Conservation (phyloP, 345 rosid genomes). For the Acer negundo region DNA sequence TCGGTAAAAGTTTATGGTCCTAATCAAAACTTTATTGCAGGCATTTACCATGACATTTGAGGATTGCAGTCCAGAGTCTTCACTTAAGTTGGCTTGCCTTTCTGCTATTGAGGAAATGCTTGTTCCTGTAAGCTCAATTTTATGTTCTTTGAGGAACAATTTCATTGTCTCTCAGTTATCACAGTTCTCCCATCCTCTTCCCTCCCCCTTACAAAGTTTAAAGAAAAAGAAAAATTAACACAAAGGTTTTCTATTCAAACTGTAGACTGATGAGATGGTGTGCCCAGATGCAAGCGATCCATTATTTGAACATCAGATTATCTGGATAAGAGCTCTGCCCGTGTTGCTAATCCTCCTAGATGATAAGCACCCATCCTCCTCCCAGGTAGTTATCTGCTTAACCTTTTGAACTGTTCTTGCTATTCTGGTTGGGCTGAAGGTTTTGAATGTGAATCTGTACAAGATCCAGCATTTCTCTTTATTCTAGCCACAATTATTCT, state of each 20-base stretch:
- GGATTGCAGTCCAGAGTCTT: slow-evolving; percentile 62
- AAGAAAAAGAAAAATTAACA: not conserved
- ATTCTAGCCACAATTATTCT: not conserved
- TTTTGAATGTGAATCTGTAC: slow-evolving; percentile 7
- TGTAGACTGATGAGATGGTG: slow-evolving; percentile 44
- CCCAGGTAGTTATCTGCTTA: slow-evolving; percentile 48
- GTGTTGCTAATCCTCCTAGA: slow-evolving; percentile 58
- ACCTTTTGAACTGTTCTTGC: slow-evolving; percentile 1
- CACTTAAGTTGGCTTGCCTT: slow-evolving; percentile 66
- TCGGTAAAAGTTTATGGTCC: slow-evolving; percentile 7
- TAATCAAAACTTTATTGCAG: slow-evolving; percentile 43
- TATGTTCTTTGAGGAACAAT: slow-evolving; percentile 1
- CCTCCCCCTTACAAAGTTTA: not conserved
- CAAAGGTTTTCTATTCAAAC: slow-evolving; percentile 18
- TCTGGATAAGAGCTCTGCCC: slow-evolving; percentile 82
- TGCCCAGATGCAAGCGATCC: slow-evolving; percentile 47
- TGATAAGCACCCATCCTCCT: slow-evolving; percentile 53
- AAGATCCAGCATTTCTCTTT: slow-evolving; percentile 4
- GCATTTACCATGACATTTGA: slow-evolving; percentile 74
- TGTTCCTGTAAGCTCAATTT: slow-evolving; percentile 61
- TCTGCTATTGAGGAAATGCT: slow-evolving; percentile 60
- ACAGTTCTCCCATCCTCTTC: not conserved
- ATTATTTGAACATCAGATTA: slow-evolving; percentile 44
- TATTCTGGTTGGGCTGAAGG: not conserved
- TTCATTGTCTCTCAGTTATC: not conserved